Evolutionary conservation across 106 monocot genomes (phyloP).

Genomic region (Dendrobium nobile): DNA sequence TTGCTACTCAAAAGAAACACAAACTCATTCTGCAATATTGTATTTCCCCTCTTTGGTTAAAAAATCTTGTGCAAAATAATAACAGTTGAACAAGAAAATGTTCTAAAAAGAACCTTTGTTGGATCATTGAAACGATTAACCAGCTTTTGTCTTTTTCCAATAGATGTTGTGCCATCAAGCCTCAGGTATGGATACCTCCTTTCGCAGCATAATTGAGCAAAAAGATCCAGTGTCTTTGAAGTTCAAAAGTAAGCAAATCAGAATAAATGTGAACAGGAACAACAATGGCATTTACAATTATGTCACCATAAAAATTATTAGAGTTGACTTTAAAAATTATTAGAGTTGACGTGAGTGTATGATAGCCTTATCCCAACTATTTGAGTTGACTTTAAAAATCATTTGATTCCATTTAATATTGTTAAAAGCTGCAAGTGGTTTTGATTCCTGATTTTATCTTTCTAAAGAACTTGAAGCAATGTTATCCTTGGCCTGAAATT

Average conservation of each 20-base stretch:
- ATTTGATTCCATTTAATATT: background rate
- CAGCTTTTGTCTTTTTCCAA: conserved; percentile 92
- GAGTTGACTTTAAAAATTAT: background rate
- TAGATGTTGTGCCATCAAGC: conserved; percentile 94
- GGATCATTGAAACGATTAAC: conserved; percentile 93
- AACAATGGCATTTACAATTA: background rate
- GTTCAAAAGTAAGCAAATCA: background rate
- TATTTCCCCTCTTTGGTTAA: background rate
- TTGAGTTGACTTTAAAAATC: background rate
- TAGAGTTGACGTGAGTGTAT: background rate
- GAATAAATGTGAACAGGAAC: background rate
- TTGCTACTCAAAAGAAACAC: conserved; percentile 98
- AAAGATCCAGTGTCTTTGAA: conserved; percentile 83
- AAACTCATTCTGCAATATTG: conserved; percentile 80
- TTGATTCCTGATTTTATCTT: background rate
- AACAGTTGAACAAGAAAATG: background rate
- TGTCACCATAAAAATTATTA: background rate
- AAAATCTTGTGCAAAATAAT: background rate
- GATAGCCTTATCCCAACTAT: background rate
- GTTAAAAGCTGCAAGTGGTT: background rate
- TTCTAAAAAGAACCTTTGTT: conserved; percentile 40
- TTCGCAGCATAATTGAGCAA: conserved; percentile 95
- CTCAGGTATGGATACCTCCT: conserved; percentile 87
- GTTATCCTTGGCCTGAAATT: background rate
- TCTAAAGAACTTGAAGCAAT: background rate